A percentile compares a stretch with the other conserved stretches of the same genome.
phyloP scores from a whole-genome alignment of 1,284 basidiomycete genomes.

The Rhodotorula sp. region DNA sequence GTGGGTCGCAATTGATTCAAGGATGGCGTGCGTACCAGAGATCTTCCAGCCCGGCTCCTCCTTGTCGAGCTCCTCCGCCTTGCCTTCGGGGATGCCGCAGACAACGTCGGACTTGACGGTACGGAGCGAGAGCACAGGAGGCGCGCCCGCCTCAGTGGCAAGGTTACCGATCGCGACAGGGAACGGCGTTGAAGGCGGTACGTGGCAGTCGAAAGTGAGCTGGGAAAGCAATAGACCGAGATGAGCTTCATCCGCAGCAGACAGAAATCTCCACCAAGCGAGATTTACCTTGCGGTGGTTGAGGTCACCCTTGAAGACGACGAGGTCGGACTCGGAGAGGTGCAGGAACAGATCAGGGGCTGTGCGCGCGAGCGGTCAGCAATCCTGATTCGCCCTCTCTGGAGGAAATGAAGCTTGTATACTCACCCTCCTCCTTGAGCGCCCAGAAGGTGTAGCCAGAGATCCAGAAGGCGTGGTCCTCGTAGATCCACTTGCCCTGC shows the following conservation, averaged over 20 bases:
- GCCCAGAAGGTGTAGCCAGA: constrained; percentile 62
- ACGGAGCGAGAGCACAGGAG: constrained; percentile 66
- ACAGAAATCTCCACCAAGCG: no score
- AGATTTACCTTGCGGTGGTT: constrained; percentile 6
- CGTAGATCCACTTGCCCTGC: constrained; percentile 91
- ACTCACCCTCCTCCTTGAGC: constrained; percentile 56
- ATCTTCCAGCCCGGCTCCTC: constrained; percentile 96
- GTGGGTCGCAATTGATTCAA: not conserved
- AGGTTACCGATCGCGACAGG: constrained; percentile 89
- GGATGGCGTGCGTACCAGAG: constrained; percentile 50
- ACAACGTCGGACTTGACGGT: constrained; percentile 77
- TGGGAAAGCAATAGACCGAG: constrained; percentile 53
- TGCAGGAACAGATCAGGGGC: constrained; percentile 93
- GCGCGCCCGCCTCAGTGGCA: constrained; percentile 82
- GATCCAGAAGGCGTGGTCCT: constrained; percentile 90
- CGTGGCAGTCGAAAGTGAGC: constrained; percentile 82
- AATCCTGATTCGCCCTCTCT: no score
- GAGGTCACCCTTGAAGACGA: constrained; percentile 48
- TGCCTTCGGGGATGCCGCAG: constrained; percentile 60
- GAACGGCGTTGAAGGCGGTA: constrained; percentile 86
- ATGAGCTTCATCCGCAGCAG: constrained; percentile 3
- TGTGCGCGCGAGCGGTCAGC: constrained; percentile 51
- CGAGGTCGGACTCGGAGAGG: constrained; percentile 83
- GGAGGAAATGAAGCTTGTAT: no score
- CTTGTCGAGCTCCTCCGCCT: constrained; percentile 77